Base-by-base conservation (phyloP, 495 filamentous ascomycete species). In the Lasiosphaeriaceae sp. region DNA sequence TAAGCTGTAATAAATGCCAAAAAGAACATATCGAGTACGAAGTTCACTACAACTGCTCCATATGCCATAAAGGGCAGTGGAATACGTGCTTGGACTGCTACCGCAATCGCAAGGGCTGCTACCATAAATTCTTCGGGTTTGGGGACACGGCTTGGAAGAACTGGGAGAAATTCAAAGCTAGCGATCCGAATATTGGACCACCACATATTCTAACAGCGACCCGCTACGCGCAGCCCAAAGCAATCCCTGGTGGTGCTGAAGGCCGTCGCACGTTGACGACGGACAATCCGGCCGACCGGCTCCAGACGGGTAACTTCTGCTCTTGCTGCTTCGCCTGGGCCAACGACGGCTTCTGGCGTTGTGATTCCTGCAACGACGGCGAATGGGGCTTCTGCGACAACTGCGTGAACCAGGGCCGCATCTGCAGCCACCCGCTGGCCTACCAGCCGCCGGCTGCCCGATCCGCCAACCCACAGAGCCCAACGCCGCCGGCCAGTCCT, bases 361-460 rank as follows among this genome's bases (percentile, higher is more conserved):
- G 92, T 69, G 82, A 83, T 53, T 61, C 76, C 37, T 96, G 92
- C 71, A 95, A 96, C 62, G 86, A 92, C 52, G 91, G 89, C 23
- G 90, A 92, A 63, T 96, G 91, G 92, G 92, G 92, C 1, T 96
- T 89, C 63, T 96, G 92, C 72, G 86, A 87, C 57, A 65, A 71
- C 54, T 96, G 92, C 65, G 89, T 96, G 24, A 90, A 89, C 46
- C 83, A 83, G 68, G 89, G 86, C 12, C 77, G 77, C 44, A 85
- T 83, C 60, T 96, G 92, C 72, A 88, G 84, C 0, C 92, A 96
- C 64, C 74, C 85, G 0, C 73, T 96, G 0, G 74, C 93, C 7
- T 80, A 78, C 52, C 57, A 64, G 22, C 52, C 63, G 17, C 57
- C 67, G 4, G 22, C 44, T 14, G n/a, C 23, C n/a, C 43, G 21